phyloP scores from a whole-genome alignment of 1,284 basidiomycete genomes.

The Lignosus rhinocerotis region DNA sequence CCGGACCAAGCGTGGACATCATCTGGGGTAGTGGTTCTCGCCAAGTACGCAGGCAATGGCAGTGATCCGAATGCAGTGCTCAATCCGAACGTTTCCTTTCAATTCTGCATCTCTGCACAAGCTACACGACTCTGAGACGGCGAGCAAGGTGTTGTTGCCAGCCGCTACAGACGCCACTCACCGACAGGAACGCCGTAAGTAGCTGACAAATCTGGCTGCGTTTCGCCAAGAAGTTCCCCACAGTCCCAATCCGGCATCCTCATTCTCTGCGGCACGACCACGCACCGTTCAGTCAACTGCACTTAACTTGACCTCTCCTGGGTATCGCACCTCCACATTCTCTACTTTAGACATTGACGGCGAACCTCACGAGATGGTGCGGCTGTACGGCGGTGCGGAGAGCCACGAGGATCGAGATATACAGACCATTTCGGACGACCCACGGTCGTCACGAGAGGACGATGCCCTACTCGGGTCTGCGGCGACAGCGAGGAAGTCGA shows the following conservation, averaged over 20 bases:
- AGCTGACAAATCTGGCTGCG: conserved; percentile 23
- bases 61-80: too few species aligned
- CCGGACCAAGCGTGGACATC: not conserved
- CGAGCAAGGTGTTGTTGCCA: not conserved
- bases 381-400: conserved; percentile 58
- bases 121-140: not conserved
- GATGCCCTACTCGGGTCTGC: conserved; percentile 54
- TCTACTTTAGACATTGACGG: conserved; percentile 18
- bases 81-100: not conserved
- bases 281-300: conserved; percentile 18
- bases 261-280: not conserved
- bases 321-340: conserved; percentile 6
- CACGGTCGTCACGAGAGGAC: conserved; percentile 34
- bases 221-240: conserved; percentile 3
- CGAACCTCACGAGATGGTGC: conserved; percentile 56
- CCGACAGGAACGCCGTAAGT: not conserved
- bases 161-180: not conserved
- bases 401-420: conserved; percentile 15
- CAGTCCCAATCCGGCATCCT: conserved; percentile 11
- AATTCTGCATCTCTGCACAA: not conserved
- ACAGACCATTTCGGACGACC: conserved; percentile 14
- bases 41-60: not conserved
- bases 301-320: conserved; percentile 12
- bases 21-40: conserved; percentile 4
- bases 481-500: conserved; percentile 30